phyloP scores from a whole-genome alignment of 805 yeast species.

The Metschnikowia borealis region DNA sequence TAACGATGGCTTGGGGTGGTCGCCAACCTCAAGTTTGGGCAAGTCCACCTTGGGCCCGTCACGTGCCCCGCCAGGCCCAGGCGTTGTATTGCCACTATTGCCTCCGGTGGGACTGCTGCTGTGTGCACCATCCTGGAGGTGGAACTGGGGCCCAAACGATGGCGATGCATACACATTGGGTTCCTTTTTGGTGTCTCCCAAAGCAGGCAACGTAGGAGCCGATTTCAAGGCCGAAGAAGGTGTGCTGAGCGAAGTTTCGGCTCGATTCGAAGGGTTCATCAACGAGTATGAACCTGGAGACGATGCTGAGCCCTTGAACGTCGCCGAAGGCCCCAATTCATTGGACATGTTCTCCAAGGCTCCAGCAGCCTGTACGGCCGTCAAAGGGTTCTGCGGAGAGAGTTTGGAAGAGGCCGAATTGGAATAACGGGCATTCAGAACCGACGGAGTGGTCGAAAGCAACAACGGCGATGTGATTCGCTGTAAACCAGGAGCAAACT shows the following conservation, averaged over 20 bases:
- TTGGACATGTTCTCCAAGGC: conserved; percentile 43
- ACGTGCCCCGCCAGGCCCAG: neutral
- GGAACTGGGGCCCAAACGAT: conserved; percentile 45
- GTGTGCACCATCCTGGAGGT: conserved; percentile 14
- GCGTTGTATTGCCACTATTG: neutral
- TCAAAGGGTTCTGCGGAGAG: conserved; percentile 14
- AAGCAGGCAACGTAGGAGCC: conserved; percentile 32
- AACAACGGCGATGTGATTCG: conserved; percentile 63
- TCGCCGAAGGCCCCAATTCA: conserved; percentile 43
- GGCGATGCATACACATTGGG: conserved; percentile 33
- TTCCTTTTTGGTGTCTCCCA: conserved; percentile 16
- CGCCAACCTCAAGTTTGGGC: conserved; percentile 6
- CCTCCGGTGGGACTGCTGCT: neutral
- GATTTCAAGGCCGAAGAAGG: conserved; percentile 36
- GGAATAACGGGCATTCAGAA: conserved; percentile 36
- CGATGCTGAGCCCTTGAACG: conserved; percentile 27
- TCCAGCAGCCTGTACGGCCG: conserved; percentile 39
- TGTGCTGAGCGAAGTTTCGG: conserved; percentile 24
- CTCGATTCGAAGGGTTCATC: conserved; percentile 19
- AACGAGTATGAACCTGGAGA: conserved; percentile 24
- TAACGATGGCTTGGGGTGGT: conserved; percentile 15
- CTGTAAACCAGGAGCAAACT: conserved; percentile 61
- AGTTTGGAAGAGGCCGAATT: conserved; percentile 10
- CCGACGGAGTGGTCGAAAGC: conserved; percentile 47
- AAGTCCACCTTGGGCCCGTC: neutral